Base-by-base conservation (phyloP, 306 rosid species). In the Quercus alba region DNA sequence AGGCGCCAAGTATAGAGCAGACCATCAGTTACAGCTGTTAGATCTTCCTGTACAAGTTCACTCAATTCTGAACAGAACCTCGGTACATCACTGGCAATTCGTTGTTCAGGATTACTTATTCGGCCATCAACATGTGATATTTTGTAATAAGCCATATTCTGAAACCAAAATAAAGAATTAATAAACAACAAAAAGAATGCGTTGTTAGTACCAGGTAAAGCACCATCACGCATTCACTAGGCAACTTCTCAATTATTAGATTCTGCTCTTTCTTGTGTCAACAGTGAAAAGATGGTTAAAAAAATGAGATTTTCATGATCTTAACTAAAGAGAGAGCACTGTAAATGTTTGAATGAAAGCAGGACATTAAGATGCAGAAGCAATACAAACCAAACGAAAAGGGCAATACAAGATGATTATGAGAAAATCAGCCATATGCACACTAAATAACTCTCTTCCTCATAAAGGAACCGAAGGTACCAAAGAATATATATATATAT, bases 141-240 rank as follows among this genome's bases (percentile, higher is more conserved):
- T 82, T 96, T 96, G 94, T 96, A 96, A 83, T 96, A 96, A 41
- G 93, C 95, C 88, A 96, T 91, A 85, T 93, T 93, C 99, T 96
- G 98, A 83, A 74, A 90, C 83, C 62, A 79, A 85, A 78, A 74
- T 54, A 72, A 66, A 80, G 41, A 62, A 74, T 83, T 75, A 75
- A 82, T 52, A 81, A 66, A 64, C 18, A 81, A 73, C 17, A 44
- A 35, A 57, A n/a, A 26, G 26, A 38, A 56, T 33, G 23, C 30
- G 23, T 56, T 66, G 21, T 69, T 26, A 72, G 13, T 15, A 63
- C 64, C 64, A 75, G 78, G 74, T 18, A 61, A 35, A 80, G 56
- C 26, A 63, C 56, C 67, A 78, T 56, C 58, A 61, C 5, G n/a
- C 76, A 77, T 44, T 54, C 54, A 58, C 67, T 31, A 76, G 79